phyloP scores from a whole-genome alignment of 139 green algal species.

The Chlamydomonas sp. region DNA sequence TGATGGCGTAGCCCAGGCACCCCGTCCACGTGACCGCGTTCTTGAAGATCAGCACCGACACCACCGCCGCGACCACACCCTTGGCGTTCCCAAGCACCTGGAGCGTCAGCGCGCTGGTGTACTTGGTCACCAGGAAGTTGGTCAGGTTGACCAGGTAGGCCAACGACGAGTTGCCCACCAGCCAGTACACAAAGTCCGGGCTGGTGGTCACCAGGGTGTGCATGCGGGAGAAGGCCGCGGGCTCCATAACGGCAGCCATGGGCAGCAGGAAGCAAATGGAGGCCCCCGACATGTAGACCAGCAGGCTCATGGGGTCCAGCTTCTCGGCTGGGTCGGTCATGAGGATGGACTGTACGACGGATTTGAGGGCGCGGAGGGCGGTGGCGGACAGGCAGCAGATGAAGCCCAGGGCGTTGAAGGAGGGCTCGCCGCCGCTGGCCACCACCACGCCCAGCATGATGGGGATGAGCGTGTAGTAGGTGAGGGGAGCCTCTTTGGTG shows the following conservation, averaged over 20 bases:
- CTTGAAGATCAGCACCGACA: constrained; percentile 87
- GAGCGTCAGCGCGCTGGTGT: constrained; percentile 93
- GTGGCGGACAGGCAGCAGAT: constrained; percentile 40
- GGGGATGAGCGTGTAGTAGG: constrained; percentile 90
- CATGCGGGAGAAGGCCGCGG: constrained; percentile 24
- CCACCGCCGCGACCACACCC: constrained; percentile 88
- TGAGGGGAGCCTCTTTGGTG: constrained; percentile 65
- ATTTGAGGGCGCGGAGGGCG: constrained; percentile 75
- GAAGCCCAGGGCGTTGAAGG: constrained; percentile 91
- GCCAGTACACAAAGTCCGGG: constrained; percentile 66
- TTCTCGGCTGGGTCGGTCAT: constrained; percentile 40
- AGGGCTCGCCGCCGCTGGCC: constrained; percentile 86
- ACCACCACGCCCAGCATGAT: constrained; percentile 92
- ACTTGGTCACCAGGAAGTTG: constrained; percentile 98
- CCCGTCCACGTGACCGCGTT: constrained; percentile 79
- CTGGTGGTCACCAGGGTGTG: constrained; percentile 3
- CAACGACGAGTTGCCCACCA: constrained; percentile 87
- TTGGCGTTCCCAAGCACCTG: constrained; percentile 96
- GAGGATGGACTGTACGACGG: constrained; percentile 78
- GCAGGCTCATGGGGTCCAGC: constrained; percentile 90
- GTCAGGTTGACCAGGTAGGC: constrained; percentile 97
- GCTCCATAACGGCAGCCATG: constrained; percentile 79
- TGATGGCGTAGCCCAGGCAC: constrained; percentile 45
- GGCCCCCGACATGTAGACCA: constrained; percentile 93
- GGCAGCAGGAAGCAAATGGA: constrained; percentile 79